These are phyloP conservation scores for Debaryomyces singareniensis DNA, from an alignment of 1,139 yeast species.

Conservation along the genomic window DNA sequence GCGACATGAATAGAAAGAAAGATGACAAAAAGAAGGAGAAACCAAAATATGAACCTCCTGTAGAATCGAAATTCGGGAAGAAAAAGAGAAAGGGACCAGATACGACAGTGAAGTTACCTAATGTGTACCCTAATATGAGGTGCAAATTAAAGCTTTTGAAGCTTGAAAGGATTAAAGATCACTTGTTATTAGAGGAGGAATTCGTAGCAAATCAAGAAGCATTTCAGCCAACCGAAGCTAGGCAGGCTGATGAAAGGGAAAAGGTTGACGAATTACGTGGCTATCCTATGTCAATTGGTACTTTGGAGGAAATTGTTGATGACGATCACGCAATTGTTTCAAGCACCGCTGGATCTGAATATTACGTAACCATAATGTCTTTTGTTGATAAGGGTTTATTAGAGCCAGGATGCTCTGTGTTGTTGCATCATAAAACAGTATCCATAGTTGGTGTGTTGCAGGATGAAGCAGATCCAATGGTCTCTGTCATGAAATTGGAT, in stretches of 20 bases:
- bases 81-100: slow-evolving; percentile 92
- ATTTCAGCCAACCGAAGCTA: slow-evolving; percentile 92
- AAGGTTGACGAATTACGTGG: slow-evolving; percentile 95
- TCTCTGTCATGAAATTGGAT: slow-evolving; percentile 94
- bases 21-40: slow-evolving; percentile 75
- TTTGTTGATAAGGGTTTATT: slow-evolving; percentile 94
- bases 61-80: slow-evolving; percentile 86
- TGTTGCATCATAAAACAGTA: slow-evolving; percentile 91
- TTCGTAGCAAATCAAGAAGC: slow-evolving; percentile 93
- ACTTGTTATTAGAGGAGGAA: slow-evolving; percentile 89
- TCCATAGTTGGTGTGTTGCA: slow-evolving; percentile 89
- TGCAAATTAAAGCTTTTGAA: slow-evolving; percentile 86
- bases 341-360: slow-evolving; percentile 93
- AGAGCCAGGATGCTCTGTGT: slow-evolving; percentile 97
- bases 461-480: slow-evolving; percentile 98
- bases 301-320: slow-evolving; percentile 92
- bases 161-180: slow-evolving; percentile 96
- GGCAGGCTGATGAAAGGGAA: slow-evolving; percentile 92
- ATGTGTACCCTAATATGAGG: slow-evolving; percentile 86
- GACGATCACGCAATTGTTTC: slow-evolving; percentile 99
- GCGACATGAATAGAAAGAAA: slow-evolving; percentile 58
- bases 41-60: slow-evolving; percentile 98
- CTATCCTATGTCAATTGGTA: slow-evolving; percentile 94
- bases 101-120: slow-evolving; percentile 79
- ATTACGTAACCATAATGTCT: slow-evolving; percentile 92